Evolutionary conservation across 768 basidiomycete genomes (phyloP), one percentile per base, ranked within the genome.

Genomic region (Mycena floridula): DNA sequence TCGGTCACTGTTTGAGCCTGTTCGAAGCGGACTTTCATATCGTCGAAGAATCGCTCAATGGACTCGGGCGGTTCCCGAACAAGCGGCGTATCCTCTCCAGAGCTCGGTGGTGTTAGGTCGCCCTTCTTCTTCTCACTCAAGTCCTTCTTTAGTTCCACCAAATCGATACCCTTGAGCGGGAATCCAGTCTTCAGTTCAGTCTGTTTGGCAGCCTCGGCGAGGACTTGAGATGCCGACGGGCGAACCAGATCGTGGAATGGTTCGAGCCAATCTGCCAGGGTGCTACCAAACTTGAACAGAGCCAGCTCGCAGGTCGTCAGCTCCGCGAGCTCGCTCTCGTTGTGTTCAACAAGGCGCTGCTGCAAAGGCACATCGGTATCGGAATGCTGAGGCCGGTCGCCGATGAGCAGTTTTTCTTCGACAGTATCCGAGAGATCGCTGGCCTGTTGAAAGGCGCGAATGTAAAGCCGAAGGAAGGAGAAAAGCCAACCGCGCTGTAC

Each of bases 391-490:
- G 85, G 85, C 21, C 85, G 74, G 62, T 90, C 88, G 21, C 88
- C 85, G 46, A 88, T 81, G 32, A 89, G 68, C 9, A 89, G 69
- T 54, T 87, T 89, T 54, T 89, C 86, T 60, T 90, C 86, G 0
- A 87, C 84, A 1, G 73, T 79, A 50, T 88, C 84, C 54, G 89
- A 84, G 36, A 90, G 66, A 53, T 91, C 87, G 51, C 85, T 87
- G 24, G 82, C 83, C 59, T 84, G 79, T 53, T 86, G 81, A 60
- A 89, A 77, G 40, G 79, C 77, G 43, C 81, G 72, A 53, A 90
- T 85, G 53, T 93, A 94, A 20, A 84, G 65, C 56, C 85, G 82
- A 40, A 91, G 64, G 65, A 88, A 85, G 7, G 74, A 66, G 52
- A 65, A 68, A 15, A 92, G 62, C 89, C 89, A 94, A 12, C 79